phyloP scores from a whole-genome alignment of 768 basidiomycete genomes.

The Leccinum incarnatum region DNA sequence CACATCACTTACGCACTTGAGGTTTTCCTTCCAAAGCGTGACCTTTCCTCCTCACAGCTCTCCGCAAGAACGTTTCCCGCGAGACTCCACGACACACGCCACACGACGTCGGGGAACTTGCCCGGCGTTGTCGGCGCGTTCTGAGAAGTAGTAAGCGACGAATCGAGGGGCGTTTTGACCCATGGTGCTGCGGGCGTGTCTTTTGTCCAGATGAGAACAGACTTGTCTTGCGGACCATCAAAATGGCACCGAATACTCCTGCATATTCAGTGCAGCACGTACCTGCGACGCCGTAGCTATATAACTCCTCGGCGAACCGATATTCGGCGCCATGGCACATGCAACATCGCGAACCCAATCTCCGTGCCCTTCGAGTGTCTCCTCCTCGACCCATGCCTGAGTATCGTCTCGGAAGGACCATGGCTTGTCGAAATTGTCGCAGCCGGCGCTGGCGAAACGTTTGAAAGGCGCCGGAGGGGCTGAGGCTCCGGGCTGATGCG shows the following conservation, averaged over 20 bases:
- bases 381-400: constrained; percentile 89
- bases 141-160: constrained; percentile 49
- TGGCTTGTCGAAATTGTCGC: constrained; percentile 92
- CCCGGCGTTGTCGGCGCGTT: constrained; percentile 50
- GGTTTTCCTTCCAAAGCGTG: constrained; percentile 96
- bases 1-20: constrained; percentile 94
- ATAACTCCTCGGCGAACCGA: constrained; percentile 90
- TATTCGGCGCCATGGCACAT: constrained; percentile 83
- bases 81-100: constrained; percentile 98
- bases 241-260: background rate
- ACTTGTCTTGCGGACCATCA: constrained; percentile 56
- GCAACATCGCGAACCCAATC: constrained; percentile 99
- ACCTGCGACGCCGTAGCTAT: constrained; percentile 95
- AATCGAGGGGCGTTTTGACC: constrained; percentile 79
- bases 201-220: constrained; percentile 90
- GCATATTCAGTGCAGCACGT: constrained; percentile 10
- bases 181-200: constrained; percentile 71
- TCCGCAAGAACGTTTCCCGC: constrained; percentile 96
- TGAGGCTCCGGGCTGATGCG: constrained; percentile 46
- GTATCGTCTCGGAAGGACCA: constrained; percentile 89
- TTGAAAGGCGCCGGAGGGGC: constrained; percentile 60
- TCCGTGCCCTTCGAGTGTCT: constrained; percentile 85
- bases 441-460: constrained; percentile 93
- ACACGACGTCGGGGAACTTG: constrained; percentile 95
- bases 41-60: constrained; percentile 98